Percentiles rank a stretch among this genome's conserved stretches.
phyloP scores from a whole-genome alignment of 2,329 filamentous ascomycete species.

The Emergomyces africanus region DNA sequence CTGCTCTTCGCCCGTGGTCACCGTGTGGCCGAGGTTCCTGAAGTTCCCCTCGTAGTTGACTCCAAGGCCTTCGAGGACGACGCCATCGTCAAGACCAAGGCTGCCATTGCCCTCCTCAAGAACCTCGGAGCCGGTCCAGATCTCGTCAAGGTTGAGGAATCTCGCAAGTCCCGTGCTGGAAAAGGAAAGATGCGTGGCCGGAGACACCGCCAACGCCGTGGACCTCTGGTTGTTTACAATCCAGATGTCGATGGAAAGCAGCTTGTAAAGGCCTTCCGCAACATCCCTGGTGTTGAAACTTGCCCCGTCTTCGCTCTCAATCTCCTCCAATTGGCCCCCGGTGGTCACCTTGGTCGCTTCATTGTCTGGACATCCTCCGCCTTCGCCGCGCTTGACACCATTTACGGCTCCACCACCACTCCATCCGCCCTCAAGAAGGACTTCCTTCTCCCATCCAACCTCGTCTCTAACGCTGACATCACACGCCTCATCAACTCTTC shows the following conservation, averaged over 20 bases:
- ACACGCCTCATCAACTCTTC: constrained; percentile 98
- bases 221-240: constrained; percentile 96
- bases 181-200: constrained; percentile 98
- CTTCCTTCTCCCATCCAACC: constrained; percentile 88
- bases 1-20: constrained; percentile 96
- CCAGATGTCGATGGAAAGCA: constrained; percentile 90
- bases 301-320: constrained; percentile 87
- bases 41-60: constrained; percentile 95
- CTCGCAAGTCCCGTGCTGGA: constrained; percentile 92
- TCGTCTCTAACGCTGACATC: constrained; percentile 89
- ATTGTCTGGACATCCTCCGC: constrained; percentile 97
- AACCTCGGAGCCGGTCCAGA: constrained; percentile 82
- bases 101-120: constrained; percentile 76
- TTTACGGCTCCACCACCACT: constrained; percentile 89
- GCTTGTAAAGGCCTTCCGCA: constrained; percentile 90
- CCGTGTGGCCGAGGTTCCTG: constrained; percentile 80
- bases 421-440: constrained; percentile 95
- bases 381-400: constrained; percentile 89
- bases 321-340: constrained; percentile 97
- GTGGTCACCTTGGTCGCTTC: constrained; percentile 98
- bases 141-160: constrained; percentile 88
- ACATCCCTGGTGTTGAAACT: constrained; percentile 97
- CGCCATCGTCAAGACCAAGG: constrained; percentile 75
- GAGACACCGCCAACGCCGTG: constrained; percentile 93
- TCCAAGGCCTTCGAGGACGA: constrained; percentile 73